Evolutionary conservation across 1,139 yeast genomes (phyloP).

Genomic region (Yamadazyma taylorii): DNA sequence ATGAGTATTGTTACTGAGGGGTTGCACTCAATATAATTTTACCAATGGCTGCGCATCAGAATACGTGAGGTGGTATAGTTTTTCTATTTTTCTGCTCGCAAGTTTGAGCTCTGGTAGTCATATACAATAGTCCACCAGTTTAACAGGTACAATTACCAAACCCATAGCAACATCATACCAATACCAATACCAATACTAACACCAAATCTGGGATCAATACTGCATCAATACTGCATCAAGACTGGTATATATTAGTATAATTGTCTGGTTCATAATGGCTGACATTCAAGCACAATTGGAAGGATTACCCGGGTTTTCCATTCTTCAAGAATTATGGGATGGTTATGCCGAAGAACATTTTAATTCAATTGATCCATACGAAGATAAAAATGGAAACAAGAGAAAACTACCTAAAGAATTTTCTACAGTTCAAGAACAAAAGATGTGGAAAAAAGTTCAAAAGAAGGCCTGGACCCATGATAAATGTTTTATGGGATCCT

Average conservation of each 20-base stretch:
- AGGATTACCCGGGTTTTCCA: slow-evolving; percentile 57
- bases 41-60: no score
- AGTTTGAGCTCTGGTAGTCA: no score
- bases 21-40: no score
- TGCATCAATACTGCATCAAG: no score
- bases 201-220: no score
- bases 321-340: slow-evolving; percentile 57
- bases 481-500: slow-evolving; percentile 74
- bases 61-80: no score
- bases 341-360: slow-evolving; percentile 65
- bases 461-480: slow-evolving; percentile 85
- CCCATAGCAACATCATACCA: no score
- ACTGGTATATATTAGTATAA: no score
- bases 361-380: slow-evolving; percentile 69
- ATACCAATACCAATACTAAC: no score
- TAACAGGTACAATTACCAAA: no score
- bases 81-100: no score
- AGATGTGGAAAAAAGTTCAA: slow-evolving; percentile 71
- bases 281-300: slow-evolving; percentile 40
- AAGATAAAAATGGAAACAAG: slow-evolving; percentile 56
- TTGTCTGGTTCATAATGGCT: slow-evolving; percentile 14
- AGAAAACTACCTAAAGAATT: slow-evolving; percentile 57
- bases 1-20: not conserved
- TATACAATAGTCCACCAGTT: no score
- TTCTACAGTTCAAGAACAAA: slow-evolving; percentile 59